Conservation (phyloP, 305 asterid genomes). For the Fraxinus platypoda region DNA sequence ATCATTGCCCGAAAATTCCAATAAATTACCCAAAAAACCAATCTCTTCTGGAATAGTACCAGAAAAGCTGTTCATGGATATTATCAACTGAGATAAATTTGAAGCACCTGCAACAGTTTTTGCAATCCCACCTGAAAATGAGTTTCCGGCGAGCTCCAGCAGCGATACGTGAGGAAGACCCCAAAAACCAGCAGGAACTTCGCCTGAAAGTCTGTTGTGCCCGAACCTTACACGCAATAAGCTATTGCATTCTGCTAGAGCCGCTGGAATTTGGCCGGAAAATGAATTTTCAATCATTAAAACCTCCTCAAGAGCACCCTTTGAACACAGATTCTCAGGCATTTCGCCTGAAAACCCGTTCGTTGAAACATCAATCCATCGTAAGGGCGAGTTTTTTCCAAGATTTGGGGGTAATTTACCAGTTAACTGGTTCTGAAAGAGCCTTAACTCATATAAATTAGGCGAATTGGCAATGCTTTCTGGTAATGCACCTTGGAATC, state of each 20-base stretch:
- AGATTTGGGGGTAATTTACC: constrained; percentile 68
- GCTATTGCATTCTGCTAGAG: constrained; percentile 64
- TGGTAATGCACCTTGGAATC: constrained; percentile 64
- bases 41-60: constrained; percentile 79
- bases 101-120: constrained; percentile 72
- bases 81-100: constrained; percentile 66
- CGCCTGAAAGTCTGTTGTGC: constrained; percentile 65
- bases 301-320: constrained; percentile 63
- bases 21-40: constrained; percentile 58
- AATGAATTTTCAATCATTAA: constrained; percentile 61
- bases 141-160: constrained; percentile 72
- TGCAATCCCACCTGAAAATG: constrained; percentile 69
- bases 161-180: constrained; percentile 84
- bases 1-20: constrained; percentile 61
- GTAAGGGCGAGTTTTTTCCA: constrained; percentile 66
- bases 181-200: constrained; percentile 73
- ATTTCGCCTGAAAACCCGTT: constrained; percentile 66
- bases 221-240: constrained; percentile 72
- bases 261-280: constrained; percentile 68
- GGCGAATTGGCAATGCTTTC: constrained; percentile 63
- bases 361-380: constrained; percentile 80
- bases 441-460: constrained; percentile 78
- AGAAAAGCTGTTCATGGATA: constrained; percentile 70
- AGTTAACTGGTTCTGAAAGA: constrained; percentile 61
- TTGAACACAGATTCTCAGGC: constrained; percentile 57